phyloP scores from a whole-genome alignment of 106 monocot species.

The Dendrobium officinale region DNA sequence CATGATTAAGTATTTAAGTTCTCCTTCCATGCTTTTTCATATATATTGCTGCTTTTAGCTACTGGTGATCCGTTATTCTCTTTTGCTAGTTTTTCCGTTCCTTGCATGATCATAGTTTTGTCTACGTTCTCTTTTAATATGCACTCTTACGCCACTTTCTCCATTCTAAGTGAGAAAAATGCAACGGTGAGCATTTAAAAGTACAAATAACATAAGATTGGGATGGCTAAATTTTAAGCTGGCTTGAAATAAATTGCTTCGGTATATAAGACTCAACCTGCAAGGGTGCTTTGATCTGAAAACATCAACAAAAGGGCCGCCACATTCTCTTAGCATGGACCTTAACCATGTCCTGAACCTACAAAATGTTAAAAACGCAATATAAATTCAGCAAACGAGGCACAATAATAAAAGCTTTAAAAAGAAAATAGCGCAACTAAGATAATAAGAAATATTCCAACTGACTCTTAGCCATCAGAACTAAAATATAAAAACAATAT shows the following conservation, averaged over 20 bases:
- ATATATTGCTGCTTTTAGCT: neutral
- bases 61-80: neutral
- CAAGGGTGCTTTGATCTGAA: constrained; percentile 67
- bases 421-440: neutral
- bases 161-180: neutral
- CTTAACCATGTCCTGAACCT: constrained; percentile 80
- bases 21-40: neutral
- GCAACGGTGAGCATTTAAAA: neutral
- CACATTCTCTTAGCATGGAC: constrained; percentile 48
- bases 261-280: constrained; percentile 27
- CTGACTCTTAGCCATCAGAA: neutral
- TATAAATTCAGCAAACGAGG: neutral
- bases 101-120: neutral
- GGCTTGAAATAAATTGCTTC: neutral
- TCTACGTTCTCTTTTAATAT: neutral
- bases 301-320: constrained; percentile 68
- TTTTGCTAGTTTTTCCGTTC: neutral
- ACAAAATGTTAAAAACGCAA: neutral
- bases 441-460: neutral
- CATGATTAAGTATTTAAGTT: neutral
- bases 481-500: too few species aligned
- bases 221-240: neutral
- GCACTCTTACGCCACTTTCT: neutral
- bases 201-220: neutral
- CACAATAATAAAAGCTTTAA: neutral